phyloP scores from a whole-genome alignment of 2,329 filamentous ascomycete species.

The Bipolaris gigantea region DNA sequence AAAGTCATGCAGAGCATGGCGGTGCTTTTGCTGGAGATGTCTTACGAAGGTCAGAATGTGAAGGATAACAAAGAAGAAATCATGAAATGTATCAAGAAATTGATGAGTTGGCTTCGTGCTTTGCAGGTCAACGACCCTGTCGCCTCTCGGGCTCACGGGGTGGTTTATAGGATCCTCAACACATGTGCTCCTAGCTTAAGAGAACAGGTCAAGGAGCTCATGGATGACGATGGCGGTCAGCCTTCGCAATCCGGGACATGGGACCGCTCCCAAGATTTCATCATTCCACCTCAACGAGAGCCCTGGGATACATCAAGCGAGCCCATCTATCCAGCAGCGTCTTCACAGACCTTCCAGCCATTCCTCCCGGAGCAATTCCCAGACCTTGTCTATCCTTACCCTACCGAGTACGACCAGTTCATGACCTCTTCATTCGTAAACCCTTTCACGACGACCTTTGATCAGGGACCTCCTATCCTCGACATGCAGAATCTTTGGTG shows the following conservation, averaged over 20 bases:
- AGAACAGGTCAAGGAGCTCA: slow-evolving; percentile 17
- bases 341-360: neutral
- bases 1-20: slow-evolving; percentile 45
- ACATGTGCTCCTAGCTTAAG: slow-evolving; percentile 17
- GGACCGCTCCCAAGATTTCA: neutral
- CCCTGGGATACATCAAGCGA: neutral
- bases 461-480: slow-evolving; percentile 18
- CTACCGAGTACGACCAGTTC: neutral
- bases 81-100: slow-evolving; percentile 36
- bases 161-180: slow-evolving; percentile 21
- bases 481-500: slow-evolving; percentile 20
- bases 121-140: slow-evolving; percentile 36
- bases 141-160: slow-evolving; percentile 35
- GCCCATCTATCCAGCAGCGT: neutral
- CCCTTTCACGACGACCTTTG: slow-evolving; percentile 27
- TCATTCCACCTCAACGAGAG: neutral
- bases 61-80: slow-evolving; percentile 29
- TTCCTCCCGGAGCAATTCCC: neutral
- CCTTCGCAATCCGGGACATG: neutral
- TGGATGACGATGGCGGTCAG: slow-evolving; percentile 1
- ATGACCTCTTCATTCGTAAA: slow-evolving; percentile 18
- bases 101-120: slow-evolving; percentile 37
- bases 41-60: slow-evolving; percentile 33
- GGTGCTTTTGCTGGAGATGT: slow-evolving; percentile 45
- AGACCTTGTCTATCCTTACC: neutral